These are phyloP conservation scores for Tephrocybe rancida DNA, from an alignment of 768 basidiomycete genomes.

Conservation along the genomic window DNA sequence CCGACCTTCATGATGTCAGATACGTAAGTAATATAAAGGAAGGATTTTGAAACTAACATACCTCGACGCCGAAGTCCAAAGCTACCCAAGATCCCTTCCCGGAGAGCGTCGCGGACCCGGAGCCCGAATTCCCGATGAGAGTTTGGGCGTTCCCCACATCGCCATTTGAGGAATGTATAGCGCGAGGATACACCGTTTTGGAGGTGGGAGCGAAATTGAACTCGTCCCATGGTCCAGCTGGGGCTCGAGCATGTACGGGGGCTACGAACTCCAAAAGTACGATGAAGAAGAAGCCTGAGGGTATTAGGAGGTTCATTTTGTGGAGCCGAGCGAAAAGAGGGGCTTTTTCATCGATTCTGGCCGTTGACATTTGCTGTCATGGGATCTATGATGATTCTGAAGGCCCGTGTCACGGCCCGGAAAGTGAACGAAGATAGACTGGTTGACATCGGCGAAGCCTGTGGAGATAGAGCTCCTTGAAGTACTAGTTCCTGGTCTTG, in stretches of 20 bases:
- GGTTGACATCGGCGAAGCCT: no score
- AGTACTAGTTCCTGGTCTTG: no score
- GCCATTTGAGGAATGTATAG: constrained; percentile 40
- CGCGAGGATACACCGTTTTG: constrained; percentile 45
- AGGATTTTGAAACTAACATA: constrained; percentile 12
- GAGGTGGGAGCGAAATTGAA: constrained; percentile 54
- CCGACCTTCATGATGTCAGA: constrained; percentile 41
- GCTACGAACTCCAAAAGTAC: background rate
- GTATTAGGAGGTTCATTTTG: background rate
- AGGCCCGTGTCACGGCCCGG: background rate
- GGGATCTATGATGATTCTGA: background rate
- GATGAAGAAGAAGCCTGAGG: background rate
- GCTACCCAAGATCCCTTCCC: constrained; percentile 49
- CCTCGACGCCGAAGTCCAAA: constrained; percentile 59
- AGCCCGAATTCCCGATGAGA: constrained; percentile 35
- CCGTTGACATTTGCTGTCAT: background rate
- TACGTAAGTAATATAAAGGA: background rate
- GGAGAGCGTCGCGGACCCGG: constrained; percentile 38
- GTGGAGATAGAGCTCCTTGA: no score
- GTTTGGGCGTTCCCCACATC: constrained; percentile 30
- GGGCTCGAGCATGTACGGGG: constrained; percentile 30
- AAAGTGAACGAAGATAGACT: background rate
- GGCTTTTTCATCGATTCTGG: background rate
- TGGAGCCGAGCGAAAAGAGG: no score
- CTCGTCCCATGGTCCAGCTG: constrained; percentile 51